Percentiles rank a stretch among this genome's conserved stretches.
Conservation (phyloP, 768 basidiomycete genomes). For the Pisolithus orientalis region DNA sequence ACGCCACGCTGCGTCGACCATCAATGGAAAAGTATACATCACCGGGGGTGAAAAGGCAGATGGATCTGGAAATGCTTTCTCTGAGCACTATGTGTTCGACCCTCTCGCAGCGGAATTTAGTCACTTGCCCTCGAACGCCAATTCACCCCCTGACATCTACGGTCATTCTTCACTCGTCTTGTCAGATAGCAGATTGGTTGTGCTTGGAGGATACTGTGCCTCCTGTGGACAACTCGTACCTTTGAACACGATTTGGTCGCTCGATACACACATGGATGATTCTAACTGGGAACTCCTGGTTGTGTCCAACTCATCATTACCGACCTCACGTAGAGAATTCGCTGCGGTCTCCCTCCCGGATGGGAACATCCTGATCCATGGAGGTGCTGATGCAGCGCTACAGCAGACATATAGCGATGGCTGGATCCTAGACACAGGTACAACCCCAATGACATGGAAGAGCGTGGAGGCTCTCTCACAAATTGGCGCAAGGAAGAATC, state of each 20-base stretch:
- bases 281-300: conserved; percentile 45
- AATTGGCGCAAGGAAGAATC: conserved; percentile 64
- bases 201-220: conserved; percentile 67
- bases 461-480: conserved; percentile 43
- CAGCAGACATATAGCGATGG: conserved; percentile 59
- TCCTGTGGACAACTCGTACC: conserved; percentile 44
- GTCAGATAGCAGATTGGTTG: conserved; percentile 58
- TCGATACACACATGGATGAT: conserved; percentile 48
- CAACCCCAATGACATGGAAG: conserved; percentile 57
- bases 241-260: conserved; percentile 53
- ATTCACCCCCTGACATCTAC: conserved; percentile 60
- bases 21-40: conserved; percentile 54
- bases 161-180: conserved; percentile 73
- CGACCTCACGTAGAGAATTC: conserved; percentile 58
- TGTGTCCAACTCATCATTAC: conserved; percentile 38
- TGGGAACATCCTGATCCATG: conserved; percentile 66
- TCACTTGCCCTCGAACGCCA: conserved; percentile 40
- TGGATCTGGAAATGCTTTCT: conserved; percentile 58
- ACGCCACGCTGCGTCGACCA: conserved; percentile 59
- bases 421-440: conserved; percentile 58
- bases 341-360: conserved; percentile 45
- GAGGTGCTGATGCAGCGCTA: conserved; percentile 59
- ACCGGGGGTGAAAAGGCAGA: conserved; percentile 82
- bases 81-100: conserved; percentile 61
- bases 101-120: conserved; percentile 46